Base-by-base conservation (phyloP, 352 stramenopile genomes). In the Globisporangium iwayamae region DNA sequence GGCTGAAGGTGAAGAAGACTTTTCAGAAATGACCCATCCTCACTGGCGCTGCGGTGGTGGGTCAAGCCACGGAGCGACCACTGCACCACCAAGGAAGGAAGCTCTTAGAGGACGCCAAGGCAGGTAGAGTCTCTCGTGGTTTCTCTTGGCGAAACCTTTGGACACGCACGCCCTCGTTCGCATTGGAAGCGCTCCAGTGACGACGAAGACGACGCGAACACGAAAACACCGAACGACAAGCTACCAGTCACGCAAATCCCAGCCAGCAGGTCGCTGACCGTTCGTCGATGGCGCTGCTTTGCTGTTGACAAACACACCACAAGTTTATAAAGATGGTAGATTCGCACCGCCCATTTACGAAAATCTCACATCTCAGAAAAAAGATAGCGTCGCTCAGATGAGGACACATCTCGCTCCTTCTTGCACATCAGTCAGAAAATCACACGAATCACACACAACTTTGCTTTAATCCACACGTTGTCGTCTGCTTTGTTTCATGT, bases 131-230 rank as follows among this genome's bases (percentile, higher is more conserved):
- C 43, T 28, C 50, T 41, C 16, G 14, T 30, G 46, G 14, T 41
- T 10, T 38, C 14, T n/a, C 13, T 25, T 28, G 5, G 28, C 25
- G 2, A 56, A 16, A 7, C 48, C 47, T 36, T 28, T 41, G 50
- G 28, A 8, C 28, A 32, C n/a, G 7, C 14, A 34, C 16, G 18
- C 16, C 4, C 2, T 50, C 20, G 16, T 25, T 61, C 25, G 39
- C 22, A 52, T 52, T 39, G 38, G 55, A 61, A 61, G 55, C 22
- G 55, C 55, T 61, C 55, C 22, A 61, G 38, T 39, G 20, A 28
- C 22, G 41, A 52, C 1, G 43, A 48, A 48, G 43, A 48, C 43
- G 43, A 7, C 43, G 8, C 43, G 43, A 48, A 48, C 43, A 20
- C 43, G 43, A 48, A 48, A 18, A 48, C 43, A 48, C 39, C 13